Base-by-base conservation (phyloP, 768 basidiomycete genomes). In the Suillus paluster region DNA sequence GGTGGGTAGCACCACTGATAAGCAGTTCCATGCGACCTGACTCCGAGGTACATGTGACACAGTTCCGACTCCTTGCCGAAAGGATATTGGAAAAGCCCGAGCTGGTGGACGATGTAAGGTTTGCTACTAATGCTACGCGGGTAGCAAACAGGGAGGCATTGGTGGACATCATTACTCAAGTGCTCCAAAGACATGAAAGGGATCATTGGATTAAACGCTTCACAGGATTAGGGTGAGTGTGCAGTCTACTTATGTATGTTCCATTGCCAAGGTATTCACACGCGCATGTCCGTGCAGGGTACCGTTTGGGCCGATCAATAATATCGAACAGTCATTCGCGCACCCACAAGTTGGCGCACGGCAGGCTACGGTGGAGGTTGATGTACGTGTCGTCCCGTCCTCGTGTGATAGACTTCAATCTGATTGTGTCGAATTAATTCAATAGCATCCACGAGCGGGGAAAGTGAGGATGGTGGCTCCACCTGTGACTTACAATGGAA, bases 251-350 rank as follows among this genome's bases (percentile, higher is more conserved):
- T 58, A 49, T 59, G 50, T 52, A 33, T 66, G 63, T 6, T 50
- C 6, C 27, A 30, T 11, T 46, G 53, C 49, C 53, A 27, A 34
- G 57, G 61, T n/a, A 50, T 38, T 62, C 48, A 70, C 60, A 39
- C 56, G 58, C 27, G 62, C 58, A 49, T 65, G 21, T 46, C 27
- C 21, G 38, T 50, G 59, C 64, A 92, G 90, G 12, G 86, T 94
- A 27, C 92, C 93, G 8, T 89, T 90, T 74, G 92, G 91, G 34
- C 96, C 96, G 19, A 97, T 98, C 78, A 97, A 97, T 73, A 90
- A 93, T 67, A 93, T 98, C 63, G 71, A 83, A 62, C 87, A 95
- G 74, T 95, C 96, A 4, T 98, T 97, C 70, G 85, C 86, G 38
- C 96, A 97, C 75, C 94, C 94, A 8, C 87, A 88, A 78, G 93